Evolutionary conservation across 1,139 yeast genomes (phyloP), one percentile per base, ranked within the genome.

Genomic region (Zygosaccharomyces sapae): DNA sequence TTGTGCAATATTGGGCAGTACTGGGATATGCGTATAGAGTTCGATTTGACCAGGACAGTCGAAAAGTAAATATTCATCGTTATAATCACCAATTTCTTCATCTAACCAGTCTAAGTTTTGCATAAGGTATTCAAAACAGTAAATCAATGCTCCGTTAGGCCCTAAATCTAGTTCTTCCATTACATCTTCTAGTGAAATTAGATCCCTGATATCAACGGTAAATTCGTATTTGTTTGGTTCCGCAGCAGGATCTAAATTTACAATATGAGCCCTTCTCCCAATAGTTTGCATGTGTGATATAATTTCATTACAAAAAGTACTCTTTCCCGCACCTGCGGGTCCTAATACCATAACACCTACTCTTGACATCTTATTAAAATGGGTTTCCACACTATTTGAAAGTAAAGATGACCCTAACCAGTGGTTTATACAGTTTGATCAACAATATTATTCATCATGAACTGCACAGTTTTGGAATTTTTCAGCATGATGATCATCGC

Each of bases 11-110:
- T 88, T 78, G 2, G 98, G 98, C 43, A 92, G 73, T 5, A 89
- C 92, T 0, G 98, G 97, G 30, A 90, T 81, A 67, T 92, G 99
- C 2, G 96, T 89, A 66, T 92, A 92, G 35, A 92, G 75, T 66
- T 92, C 99, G 53, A 94, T 90, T 66, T 92, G 98, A 1, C 98
- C 98, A 0, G 98, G 98, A 68, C 97, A 90, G 66, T 92, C 98
- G 66, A 92, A 88, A 31, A 92, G 88, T 55, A 92, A 72, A 61
- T 88, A 92, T 62, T 90, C 97, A 61, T 94, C 97, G 57, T 86
- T 90, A 63, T 73, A 89, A 53, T 89, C 96, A 7, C 97, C 96
- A 55, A 94, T 83, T 62, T 89, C 95, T 58, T 88, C 96, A 59
- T 92, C 98, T 37, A 92, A 70, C 99, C 98, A 92, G 70, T 94